Evolutionary conservation across 768 basidiomycete species (phyloP), one percentile per base, ranked within the genome.

Genomic region (Boletus coccyginus): DNA sequence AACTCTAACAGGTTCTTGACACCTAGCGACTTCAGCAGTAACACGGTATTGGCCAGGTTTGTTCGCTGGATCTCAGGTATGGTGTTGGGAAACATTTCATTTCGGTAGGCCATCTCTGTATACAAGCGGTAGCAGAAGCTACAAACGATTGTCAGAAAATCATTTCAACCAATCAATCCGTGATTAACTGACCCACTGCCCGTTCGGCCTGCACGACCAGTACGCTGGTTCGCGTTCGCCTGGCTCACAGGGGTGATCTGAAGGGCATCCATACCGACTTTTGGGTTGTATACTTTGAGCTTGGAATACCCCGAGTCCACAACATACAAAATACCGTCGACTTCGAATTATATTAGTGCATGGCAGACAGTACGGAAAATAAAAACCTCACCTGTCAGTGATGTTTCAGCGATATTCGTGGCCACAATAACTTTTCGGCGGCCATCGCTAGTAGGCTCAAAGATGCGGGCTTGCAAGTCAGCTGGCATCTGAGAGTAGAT

Each of bases 401-500:
- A 98, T 0, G 97, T 99, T 74, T 99, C 97, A 2, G 97, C 96
- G 55, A 98, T 99, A 72, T 99, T 99, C 5, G 96, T 99, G 1
- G 97, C 97, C 1, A 98, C 95, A 59, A 99, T 94, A 53, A 96
- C 94, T 74, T 99, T 99, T 52, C 97, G 78, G 45, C 97, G 81
- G 3, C 97, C 97, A 71, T 99, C 97, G 24, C 83, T 77, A 0
- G 97, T 98, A 9, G 96, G 86, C 55, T 94, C 90, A 65, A 98
- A 98, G 58, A 99, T 99, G 71, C 94, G 96, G 24, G 97, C 96
- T 70, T 99, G 97, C 38, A 99, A 75, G 75, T 98, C 97, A 7
- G 97, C 97, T 11, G 97, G 97, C 97, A 98, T 98, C 69, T 98
- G 96, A 4, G 97, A 98, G 73, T 99, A 98, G 60, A 98, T 99